phyloP scores from a whole-genome alignment of 2,329 filamentous ascomycete genomes.

The Akanthomyces muscarius region DNA sequence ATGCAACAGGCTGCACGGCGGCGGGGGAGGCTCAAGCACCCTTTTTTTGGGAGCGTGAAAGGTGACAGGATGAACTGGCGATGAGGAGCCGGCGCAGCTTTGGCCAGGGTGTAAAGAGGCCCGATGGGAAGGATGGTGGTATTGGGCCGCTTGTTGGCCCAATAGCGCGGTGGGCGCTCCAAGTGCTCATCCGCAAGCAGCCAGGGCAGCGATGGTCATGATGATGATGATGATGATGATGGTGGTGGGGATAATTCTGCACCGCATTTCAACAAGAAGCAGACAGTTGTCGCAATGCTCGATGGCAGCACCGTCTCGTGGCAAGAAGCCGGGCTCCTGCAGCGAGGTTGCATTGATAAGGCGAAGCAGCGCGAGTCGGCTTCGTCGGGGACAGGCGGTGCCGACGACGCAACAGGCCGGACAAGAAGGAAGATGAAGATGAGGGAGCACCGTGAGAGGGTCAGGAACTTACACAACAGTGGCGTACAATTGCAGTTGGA shows the following conservation, averaged over 20 bases:
- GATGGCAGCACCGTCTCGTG: neutral
- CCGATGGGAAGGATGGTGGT: conserved; percentile 5
- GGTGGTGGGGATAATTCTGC: neutral
- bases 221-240: neutral
- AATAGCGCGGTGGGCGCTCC: conserved; percentile 2
- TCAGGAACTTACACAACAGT: conserved; percentile 12
- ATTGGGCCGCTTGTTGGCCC: conserved; percentile 16
- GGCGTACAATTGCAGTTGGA: neutral
- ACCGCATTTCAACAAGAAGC: neutral
- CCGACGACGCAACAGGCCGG: neutral
- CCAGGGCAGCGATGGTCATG: neutral
- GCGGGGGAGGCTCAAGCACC: conserved; percentile 1
- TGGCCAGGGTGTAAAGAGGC: neutral
- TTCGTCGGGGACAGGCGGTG: neutral
- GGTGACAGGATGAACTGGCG: neutral
- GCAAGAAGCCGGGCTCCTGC: neutral
- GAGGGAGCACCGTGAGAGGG: neutral
- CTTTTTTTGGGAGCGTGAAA: neutral
- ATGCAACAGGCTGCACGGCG: conserved; percentile 13
- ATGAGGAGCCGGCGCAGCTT: neutral
- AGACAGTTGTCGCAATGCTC: neutral
- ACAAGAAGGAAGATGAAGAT: neutral
- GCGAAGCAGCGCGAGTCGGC: conserved; percentile 1
- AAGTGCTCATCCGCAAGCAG: neutral
- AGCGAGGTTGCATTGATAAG: neutral